These are phyloP conservation scores for Jackrogersella multiformis DNA, from an alignment of 495 filamentous ascomycete genomes.

Conservation along the genomic window DNA sequence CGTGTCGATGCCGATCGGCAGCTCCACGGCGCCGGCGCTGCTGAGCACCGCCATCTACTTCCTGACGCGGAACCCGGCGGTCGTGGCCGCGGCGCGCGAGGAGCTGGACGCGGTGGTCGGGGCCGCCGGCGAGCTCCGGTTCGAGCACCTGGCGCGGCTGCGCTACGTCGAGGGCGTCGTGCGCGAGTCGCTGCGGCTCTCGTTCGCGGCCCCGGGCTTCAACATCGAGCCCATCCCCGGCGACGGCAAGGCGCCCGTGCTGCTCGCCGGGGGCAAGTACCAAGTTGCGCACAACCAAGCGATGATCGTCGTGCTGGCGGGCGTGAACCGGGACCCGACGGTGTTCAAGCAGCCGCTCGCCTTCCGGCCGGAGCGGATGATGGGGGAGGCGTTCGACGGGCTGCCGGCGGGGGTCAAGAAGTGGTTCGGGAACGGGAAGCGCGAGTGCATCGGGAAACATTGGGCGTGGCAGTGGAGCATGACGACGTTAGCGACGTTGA, in stretches of 20 bases:
- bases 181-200: constrained; percentile 72
- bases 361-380: constrained; percentile 74
- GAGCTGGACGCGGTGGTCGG: constrained; percentile 73
- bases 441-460: constrained; percentile 72
- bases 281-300: constrained; percentile 66
- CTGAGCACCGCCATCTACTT: constrained; percentile 66
- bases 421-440: constrained; percentile 74
- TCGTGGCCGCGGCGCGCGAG: constrained; percentile 67
- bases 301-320: constrained; percentile 67
- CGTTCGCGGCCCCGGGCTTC: constrained; percentile 73
- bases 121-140: constrained; percentile 55
- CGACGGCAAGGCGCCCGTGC: constrained; percentile 54
- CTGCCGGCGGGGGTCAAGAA: constrained; percentile 70
- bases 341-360: constrained; percentile 70
- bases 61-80: constrained; percentile 68
- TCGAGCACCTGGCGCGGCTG: constrained; percentile 67
- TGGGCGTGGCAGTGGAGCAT: constrained; percentile 73
- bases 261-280: constrained; percentile 71
- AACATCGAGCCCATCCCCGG: constrained; percentile 65
- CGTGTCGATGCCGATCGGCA: constrained; percentile 64
- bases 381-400: constrained; percentile 67
- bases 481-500: constrained; percentile 62
- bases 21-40: constrained; percentile 58
- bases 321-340: constrained; percentile 72
- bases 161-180: constrained; percentile 71